Evolutionary conservation across 1,284 basidiomycete species (phyloP), one percentile per base, ranked within the genome.

Genomic region (Polyporus tsugae): DNA sequence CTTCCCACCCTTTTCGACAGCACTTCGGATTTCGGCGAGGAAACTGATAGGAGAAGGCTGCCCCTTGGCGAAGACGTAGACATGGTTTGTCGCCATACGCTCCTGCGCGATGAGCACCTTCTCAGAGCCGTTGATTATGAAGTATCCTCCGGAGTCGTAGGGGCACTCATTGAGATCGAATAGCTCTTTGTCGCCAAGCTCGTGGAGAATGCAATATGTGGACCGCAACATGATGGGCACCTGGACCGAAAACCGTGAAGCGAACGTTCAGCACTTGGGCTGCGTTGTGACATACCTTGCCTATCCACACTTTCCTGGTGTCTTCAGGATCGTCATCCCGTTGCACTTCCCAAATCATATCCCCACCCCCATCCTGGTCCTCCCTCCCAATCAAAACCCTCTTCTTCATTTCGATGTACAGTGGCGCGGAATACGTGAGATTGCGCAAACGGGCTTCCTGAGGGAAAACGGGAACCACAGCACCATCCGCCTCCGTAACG

Each of bases 71-170:
- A 99, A 99, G 68, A 99, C 97, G 80, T 99, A 99, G 75, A 99
- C 98, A 77, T 98, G 97, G 82, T 99, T 99, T 52, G 96, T 97
- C 10, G 98, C 97, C 97, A 99, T 99, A 64, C 98, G 91, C 81
- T 99, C 97, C 80, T 99, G 97, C 0, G 98, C 97, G 81, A 99
- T 99, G 73, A 99, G 87, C 36, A 99, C 97, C 82, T 99, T 99
- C 81, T 99, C 97, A 1, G 98, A 99, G 36, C 97, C 97, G 76
- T 99, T 99, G 84, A 99, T 99, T 80, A 99, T 95, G 80, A 99
- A 99, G 82, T 99, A 99, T 70, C 97, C 97, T 79, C 97, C 97
- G 65, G 95, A 95, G 81, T 99, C 98, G 78, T 97, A 97, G 2
- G 97, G 97, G 77, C 97, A 99, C 82, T 99, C 97, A 78, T 98